Conservation (phyloP, 805 yeast species). For the Isabelozyma gotoi region DNA sequence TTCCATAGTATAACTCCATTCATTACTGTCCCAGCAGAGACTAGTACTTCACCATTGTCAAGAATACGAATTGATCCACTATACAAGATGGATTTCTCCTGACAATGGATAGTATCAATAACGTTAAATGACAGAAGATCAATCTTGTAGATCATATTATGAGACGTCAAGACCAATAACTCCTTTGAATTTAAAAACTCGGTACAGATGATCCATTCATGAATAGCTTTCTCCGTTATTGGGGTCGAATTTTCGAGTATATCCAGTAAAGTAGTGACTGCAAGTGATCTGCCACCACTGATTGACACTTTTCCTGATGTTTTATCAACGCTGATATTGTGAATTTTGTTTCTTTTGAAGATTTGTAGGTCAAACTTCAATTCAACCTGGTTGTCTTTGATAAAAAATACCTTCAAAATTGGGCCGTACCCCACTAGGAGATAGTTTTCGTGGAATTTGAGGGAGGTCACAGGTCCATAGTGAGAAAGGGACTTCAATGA, state of each 20-base stretch:
- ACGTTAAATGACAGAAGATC: constrained; percentile 31
- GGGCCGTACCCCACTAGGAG: constrained; percentile 73
- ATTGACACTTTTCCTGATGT: constrained; percentile 34
- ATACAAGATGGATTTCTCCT: constrained; percentile 80
- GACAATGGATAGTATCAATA: constrained; percentile 40
- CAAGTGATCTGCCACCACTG: constrained; percentile 75
- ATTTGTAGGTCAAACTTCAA: constrained; percentile 43
- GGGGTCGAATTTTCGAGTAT: constrained; percentile 15
- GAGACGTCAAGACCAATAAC: constrained; percentile 68
- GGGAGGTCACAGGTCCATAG: constrained; percentile 72
- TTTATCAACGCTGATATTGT: constrained; percentile 54
- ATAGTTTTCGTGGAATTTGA: constrained; percentile 43
- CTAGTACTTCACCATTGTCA: constrained; percentile 39
- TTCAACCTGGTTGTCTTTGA: constrained; percentile 24
- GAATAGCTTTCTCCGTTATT: constrained; percentile 48
- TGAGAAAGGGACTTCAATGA: constrained; percentile 26
- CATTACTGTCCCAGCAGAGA: constrained; percentile 94
- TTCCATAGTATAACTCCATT: constrained; percentile 85
- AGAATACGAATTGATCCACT: constrained; percentile 72
- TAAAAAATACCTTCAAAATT: constrained; percentile 51
- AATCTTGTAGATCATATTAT: constrained; percentile 55
- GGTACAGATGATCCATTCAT: constrained; percentile 79
- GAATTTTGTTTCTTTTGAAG: constrained; percentile 76
- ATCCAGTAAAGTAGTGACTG: constrained; percentile 36
- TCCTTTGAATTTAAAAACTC: constrained; percentile 44